Evolutionary conservation across 148 eudicot genomes (phyloP).

Genomic region (Drosera capensis): DNA sequence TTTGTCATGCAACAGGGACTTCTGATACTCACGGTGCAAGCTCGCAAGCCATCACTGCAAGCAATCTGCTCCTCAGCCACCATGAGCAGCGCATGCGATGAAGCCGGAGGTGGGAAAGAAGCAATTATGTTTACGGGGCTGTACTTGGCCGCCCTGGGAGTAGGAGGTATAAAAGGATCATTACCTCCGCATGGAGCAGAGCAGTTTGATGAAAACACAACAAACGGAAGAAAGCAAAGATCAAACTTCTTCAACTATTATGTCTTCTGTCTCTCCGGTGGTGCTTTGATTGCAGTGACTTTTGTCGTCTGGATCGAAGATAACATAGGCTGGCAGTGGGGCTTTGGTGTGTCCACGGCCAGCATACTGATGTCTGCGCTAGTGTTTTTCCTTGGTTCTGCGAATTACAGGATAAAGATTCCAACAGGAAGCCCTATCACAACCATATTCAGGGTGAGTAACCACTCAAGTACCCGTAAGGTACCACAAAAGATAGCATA

Average conservation of each 20-base stretch:
- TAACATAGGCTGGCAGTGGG: slow-evolving; percentile 92
- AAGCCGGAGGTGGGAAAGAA: slow-evolving; percentile 22
- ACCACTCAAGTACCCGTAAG: no score
- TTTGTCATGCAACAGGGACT: slow-evolving; percentile 43
- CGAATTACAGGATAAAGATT: slow-evolving; percentile 38
- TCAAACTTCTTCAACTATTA: slow-evolving; percentile 72
- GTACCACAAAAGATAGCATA: no score
- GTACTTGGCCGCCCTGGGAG: slow-evolving; percentile 75
- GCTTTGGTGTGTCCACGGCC: slow-evolving; percentile 34
- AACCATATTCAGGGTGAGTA: slow-evolving; percentile 56
- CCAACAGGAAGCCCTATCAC: slow-evolving; percentile 85
- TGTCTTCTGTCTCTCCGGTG: slow-evolving; percentile 70
- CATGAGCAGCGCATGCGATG: slow-evolving; percentile 15
- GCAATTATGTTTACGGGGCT: slow-evolving; percentile 48
- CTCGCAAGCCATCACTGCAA: slow-evolving; percentile 25
- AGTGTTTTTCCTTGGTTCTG: slow-evolving; percentile 38
- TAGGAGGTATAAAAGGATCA: slow-evolving; percentile 87
- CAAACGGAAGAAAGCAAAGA: slow-evolving; percentile 4
- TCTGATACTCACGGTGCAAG: slow-evolving; percentile 67
- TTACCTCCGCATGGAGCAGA: slow-evolving; percentile 91
- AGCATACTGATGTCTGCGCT: slow-evolving; percentile 23
- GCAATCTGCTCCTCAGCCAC: slow-evolving; percentile 23
- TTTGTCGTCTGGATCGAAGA: slow-evolving; percentile 87
- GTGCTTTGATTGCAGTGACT: slow-evolving; percentile 77
- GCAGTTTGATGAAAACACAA: slow-evolving; percentile 63